Base-by-base conservation (phyloP, 306 rosid species). In the Malus sylvestris region DNA sequence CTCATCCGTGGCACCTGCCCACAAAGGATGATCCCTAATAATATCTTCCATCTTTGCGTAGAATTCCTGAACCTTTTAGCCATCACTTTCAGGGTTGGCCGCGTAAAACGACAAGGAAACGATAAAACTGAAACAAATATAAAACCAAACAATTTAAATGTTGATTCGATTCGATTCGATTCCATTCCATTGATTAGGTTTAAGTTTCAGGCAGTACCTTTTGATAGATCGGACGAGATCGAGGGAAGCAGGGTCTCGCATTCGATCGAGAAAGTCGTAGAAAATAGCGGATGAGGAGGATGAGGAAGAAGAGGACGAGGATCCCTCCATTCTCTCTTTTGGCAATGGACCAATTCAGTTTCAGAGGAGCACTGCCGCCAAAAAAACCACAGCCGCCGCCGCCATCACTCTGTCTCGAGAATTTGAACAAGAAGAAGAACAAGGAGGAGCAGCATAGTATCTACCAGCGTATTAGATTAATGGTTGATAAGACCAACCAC, bases 191-290 rank as follows among this genome's bases (percentile, higher is more conserved):
- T 33, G 20, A 29, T 64, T 75, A 14, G 53, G 20, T 62, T 63
- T 5, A 61, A 52, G 53, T 6, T 58, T 15, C 13, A 15, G 55
- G 11, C 30, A 60, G 30, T 12, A 29, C 96, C 93, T 91, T 80
- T 87, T 89, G 76, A 89, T 91, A 63, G 92, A 87, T 35, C 94
- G 90, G 32, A 91, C 89, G 27, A 91, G 92, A 81, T 89, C 83
- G 60, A 86, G 80, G 67, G 92, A 89, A 73, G 94, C 83, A 59
- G 93, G 97, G 76, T 91, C 89, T 70, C 94, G 86, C 97, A 91
- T 89, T 35, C 94, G 97, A 67, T 89, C 83, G 44, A 91, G 92
- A 80, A 87, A 91, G 79, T 85, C 97, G 30, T 79, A 86, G 85
- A 91, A 87, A 14, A 83, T 73, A 30, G 79, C 80, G 22, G 85